Evolutionary conservation across 2,329 filamentous ascomycete species (phyloP).

Genomic region (Venturia pyrina): DNA sequence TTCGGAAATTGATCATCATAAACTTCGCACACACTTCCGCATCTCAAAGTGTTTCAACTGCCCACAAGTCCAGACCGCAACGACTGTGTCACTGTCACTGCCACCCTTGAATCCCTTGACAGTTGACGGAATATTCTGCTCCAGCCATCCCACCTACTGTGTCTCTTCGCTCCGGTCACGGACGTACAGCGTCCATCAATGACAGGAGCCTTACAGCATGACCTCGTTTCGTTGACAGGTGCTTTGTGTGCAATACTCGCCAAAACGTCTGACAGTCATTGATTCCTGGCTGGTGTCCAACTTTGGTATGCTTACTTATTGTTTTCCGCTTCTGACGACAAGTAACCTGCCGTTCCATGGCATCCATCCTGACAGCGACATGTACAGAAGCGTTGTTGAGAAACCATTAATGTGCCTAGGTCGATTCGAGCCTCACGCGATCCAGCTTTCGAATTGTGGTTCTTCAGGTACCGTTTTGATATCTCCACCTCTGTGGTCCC

Average conservation of each 20-base stretch:
- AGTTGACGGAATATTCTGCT: too few relatives aligned
- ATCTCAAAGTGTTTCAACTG: background rate
- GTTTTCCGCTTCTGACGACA: too few relatives aligned
- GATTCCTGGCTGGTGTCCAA: background rate
- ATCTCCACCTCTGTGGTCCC: background rate
- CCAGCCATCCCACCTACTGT: too few relatives aligned
- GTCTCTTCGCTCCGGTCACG: background rate
- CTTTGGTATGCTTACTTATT: background rate
- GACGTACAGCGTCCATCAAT: background rate
- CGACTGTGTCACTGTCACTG: too few relatives aligned
- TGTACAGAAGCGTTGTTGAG: background rate
- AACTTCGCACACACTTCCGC: background rate
- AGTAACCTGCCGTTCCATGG: background rate
- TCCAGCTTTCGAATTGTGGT: background rate
- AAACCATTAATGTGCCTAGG: background rate
- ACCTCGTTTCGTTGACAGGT: too few relatives aligned
- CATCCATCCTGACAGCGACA: background rate
- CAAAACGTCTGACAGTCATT: background rate
- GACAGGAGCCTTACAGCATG: background rate
- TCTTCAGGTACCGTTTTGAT: background rate
- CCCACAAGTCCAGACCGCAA: too few relatives aligned
- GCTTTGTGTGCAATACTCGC: background rate
- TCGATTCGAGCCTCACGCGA: background rate
- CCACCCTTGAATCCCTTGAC: too few relatives aligned
- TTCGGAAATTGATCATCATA: slow-evolving; percentile 1